phyloP scores from a whole-genome alignment of 176 grass and related monocot genomes.

The Elaeis guineensis region DNA sequence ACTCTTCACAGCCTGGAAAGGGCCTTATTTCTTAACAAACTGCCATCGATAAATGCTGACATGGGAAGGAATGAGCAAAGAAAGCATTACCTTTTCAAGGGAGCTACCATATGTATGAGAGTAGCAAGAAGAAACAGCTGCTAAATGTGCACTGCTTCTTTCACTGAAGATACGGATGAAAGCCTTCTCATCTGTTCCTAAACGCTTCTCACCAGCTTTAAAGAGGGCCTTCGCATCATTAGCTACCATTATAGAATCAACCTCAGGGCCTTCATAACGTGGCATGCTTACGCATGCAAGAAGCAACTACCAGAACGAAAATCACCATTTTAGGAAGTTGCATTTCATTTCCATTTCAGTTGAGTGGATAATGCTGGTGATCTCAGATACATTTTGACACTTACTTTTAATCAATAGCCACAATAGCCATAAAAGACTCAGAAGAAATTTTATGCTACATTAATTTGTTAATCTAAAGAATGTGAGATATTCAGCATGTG shows the following conservation, averaged over 20 bases:
- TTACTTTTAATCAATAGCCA: too few relatives aligned
- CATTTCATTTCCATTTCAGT: too few relatives aligned
- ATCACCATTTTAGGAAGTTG: neutral
- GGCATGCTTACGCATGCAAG: constrained; percentile 64
- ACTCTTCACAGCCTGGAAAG: constrained; percentile 64
- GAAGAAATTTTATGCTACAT: too few relatives aligned
- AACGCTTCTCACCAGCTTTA: constrained; percentile 91
- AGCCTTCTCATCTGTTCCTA: constrained; percentile 84
- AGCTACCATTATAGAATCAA: constrained; percentile 69
- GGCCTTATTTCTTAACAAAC: neutral
- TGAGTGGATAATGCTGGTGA: too few relatives aligned
- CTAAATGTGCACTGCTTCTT: constrained; percentile 71
- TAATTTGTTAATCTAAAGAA: too few relatives aligned
- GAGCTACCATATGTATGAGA: constrained; percentile 64
- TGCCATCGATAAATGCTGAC: too few relatives aligned
- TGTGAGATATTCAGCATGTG: too few relatives aligned
- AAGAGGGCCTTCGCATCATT: constrained; percentile 88
- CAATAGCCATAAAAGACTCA: too few relatives aligned
- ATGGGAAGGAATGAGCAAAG: neutral
- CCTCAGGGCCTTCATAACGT: constrained; percentile 85
- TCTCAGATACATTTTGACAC: too few relatives aligned
- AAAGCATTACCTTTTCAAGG: constrained; percentile 63
- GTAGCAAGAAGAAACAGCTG: constrained; percentile 82
- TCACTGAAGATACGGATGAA: constrained; percentile 88
- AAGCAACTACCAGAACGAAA: constrained; percentile 45